phyloP scores from a whole-genome alignment of 2,329 filamentous ascomycete species.

The Aureobasidium vineae region DNA sequence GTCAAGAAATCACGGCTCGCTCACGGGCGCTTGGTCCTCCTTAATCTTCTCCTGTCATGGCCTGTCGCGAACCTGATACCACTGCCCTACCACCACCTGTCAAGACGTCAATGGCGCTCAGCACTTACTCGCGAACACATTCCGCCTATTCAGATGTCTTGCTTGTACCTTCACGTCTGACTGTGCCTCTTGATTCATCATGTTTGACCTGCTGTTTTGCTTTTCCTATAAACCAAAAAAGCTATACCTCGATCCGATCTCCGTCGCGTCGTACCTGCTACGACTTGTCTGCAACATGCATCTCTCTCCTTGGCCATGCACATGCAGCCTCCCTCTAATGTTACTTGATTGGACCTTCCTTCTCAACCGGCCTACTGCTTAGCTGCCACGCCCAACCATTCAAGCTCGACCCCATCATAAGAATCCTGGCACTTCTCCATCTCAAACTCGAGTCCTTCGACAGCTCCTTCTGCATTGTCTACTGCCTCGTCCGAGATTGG shows the following conservation, averaged over 20 bases:
- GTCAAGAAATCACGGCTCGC: conserved; percentile 19
- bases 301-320: neutral
- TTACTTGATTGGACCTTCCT: neutral
- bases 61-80: neutral
- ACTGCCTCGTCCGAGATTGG: neutral
- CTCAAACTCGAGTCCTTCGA: conserved; percentile 6
- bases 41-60: conserved; percentile 24
- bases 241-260: neutral
- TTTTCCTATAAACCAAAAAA: neutral
- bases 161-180: neutral
- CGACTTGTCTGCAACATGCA: neutral
- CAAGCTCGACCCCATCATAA: neutral
- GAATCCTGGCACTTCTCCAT: neutral
- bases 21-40: conserved; percentile 9
- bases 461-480: conserved; percentile 1
- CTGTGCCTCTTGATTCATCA: neutral
- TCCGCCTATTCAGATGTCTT: neutral
- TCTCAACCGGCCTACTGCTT: neutral
- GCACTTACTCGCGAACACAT: neutral
- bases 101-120: neutral
- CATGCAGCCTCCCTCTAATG: neutral
- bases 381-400: conserved; percentile 7
- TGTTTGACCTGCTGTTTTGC: conserved; percentile 1
- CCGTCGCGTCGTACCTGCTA: neutral
- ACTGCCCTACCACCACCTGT: neutral